Evolutionary conservation across 345 rosid genomes (phyloP).

Genomic region (Isatis tinctoria): DNA sequence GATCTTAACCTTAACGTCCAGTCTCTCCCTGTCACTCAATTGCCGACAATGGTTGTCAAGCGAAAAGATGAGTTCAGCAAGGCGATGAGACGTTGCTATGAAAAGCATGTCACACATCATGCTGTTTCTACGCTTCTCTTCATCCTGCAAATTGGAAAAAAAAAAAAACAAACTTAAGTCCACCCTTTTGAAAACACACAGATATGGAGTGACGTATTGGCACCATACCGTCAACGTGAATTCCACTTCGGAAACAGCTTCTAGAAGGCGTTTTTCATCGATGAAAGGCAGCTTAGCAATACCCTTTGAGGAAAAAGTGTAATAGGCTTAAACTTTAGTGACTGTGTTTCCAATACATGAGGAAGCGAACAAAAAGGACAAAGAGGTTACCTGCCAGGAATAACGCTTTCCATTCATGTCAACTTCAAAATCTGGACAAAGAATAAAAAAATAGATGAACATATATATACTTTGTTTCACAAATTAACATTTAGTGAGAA

Average conservation of each 20-base stretch:
- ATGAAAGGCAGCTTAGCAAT: constrained; percentile 96
- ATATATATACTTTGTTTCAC: neutral
- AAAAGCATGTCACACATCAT: constrained; percentile 86
- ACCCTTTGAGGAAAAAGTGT: constrained; percentile 44
- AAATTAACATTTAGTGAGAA: neutral
- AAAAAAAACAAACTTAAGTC: neutral
- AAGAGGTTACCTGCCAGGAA: constrained; percentile 72
- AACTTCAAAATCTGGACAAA: constrained; percentile 71
- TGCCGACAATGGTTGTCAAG: constrained; percentile 75
- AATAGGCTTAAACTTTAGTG: neutral
- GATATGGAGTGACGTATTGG: neutral
- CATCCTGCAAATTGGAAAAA: constrained; percentile 48
- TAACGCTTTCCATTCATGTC: constrained; percentile 96
- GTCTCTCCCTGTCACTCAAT: constrained; percentile 44
- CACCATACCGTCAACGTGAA: constrained; percentile 64
- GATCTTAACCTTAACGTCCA: constrained; percentile 55
- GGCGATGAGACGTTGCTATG: constrained; percentile 72
- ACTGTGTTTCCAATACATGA: neutral
- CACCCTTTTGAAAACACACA: constrained; percentile 7
- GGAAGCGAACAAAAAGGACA: constrained; percentile 6
- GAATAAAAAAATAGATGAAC: neutral
- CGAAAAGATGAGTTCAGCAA: constrained; percentile 75
- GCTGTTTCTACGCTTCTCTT: constrained; percentile 84
- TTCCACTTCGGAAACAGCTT: constrained; percentile 71
- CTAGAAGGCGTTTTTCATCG: constrained; percentile 83